Evolutionary conservation across 2,329 filamentous ascomycete species (phyloP), one percentile per base, ranked within the genome.

Genomic region (Venturia effusa): DNA sequence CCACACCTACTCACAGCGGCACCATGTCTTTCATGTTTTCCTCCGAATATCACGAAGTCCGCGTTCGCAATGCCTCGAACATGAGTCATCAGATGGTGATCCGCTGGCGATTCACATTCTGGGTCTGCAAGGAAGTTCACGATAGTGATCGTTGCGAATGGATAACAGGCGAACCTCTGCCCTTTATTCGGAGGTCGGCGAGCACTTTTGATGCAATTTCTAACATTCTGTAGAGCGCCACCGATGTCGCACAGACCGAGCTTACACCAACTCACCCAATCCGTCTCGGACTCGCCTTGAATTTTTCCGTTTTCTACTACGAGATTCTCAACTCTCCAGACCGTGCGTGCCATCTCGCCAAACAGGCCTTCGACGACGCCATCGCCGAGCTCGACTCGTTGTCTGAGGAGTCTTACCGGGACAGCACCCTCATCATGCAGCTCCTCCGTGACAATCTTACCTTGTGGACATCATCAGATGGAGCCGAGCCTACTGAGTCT

Each of bases 301-400:
- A 97, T 88, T 97, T 97, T 87, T 97, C 92, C 68, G 93, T 97
- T 74, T 97, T 97, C 84, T 96, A 96, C 87, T 96, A 97, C 80
- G 94, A 97, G 85, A 97, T 97, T 77, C 84, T 97, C 76, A 97
- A 97, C 88, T 95, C 92, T 41, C 93, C 92, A 74, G 92, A 97
- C 80, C 91, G 90, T 76, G 93, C 93, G 75, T 97, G 93, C 87
- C 93, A 97, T 78, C 87, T 97, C 70, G 93, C 93, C 80, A 97
- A 97, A 87, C 93, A 97, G 84, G 93, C 94, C 61, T 97, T 97
- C 75, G 93, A 97, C 77, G 93, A 97, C 78, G 93, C 93, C 74
- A 97, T 97, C 77, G 93, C 93, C 74, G 92, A 97, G 87, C 91
- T 97, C 72, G 93, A 97, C 83, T 96, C 92, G 61, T 84, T 97